Conservation (phyloP, 2,329 filamentous ascomycete species). For the Sporothrix variecibatus region DNA sequence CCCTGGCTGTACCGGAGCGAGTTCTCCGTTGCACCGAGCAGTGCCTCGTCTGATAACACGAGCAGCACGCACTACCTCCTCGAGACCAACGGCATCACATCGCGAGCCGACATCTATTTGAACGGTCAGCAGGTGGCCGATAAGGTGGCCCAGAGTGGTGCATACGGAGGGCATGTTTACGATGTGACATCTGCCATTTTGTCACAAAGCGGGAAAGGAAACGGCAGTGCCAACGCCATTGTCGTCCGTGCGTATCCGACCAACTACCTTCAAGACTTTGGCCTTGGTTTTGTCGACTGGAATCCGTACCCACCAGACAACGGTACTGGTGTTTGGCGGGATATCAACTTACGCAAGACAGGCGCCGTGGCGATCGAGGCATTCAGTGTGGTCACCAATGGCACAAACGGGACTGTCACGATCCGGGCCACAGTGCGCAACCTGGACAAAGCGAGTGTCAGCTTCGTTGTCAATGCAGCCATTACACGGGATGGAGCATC, state of each 20-base stretch:
- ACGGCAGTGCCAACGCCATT: constrained; percentile 50
- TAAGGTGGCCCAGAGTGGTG: constrained; percentile 53
- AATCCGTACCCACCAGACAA: constrained; percentile 64
- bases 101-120: constrained; percentile 60
- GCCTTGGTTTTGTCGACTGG: constrained; percentile 63
- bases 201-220: constrained; percentile 29
- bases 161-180: constrained; percentile 58
- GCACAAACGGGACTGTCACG: constrained; percentile 39
- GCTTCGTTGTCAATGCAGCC: constrained; percentile 36
- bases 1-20: constrained; percentile 63
- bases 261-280: constrained; percentile 60
- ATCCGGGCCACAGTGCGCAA: constrained; percentile 45
- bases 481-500: constrained; percentile 35
- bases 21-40: constrained; percentile 43
- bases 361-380: constrained; percentile 51
- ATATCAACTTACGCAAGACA: constrained; percentile 57
- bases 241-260: constrained; percentile 59
- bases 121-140: constrained; percentile 57
- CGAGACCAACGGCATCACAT: constrained; percentile 60
- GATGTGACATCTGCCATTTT: constrained; percentile 52
- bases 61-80: constrained; percentile 49
- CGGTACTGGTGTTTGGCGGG: constrained; percentile 63
- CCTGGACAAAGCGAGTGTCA: constrained; percentile 43
- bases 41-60: neutral
- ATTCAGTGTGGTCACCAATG: constrained; percentile 48